Base-by-base conservation (phyloP, 106 monocot genomes). In the Xerophyta viscosa region DNA sequence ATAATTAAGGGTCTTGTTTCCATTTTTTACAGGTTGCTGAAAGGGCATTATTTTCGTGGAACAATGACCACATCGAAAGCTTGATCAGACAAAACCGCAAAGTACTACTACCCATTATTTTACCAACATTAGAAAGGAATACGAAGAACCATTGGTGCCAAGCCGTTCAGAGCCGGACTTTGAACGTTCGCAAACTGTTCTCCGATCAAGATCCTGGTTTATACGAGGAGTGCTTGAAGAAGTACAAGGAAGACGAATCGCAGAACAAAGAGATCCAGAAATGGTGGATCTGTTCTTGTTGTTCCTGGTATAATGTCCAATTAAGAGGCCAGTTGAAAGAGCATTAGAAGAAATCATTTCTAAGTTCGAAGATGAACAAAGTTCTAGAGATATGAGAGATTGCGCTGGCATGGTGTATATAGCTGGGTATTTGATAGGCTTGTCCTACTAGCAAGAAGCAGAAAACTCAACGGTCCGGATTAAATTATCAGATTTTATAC, bases 51-150 rank as follows among this genome's bases (percentile, higher is more conserved):
- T 71, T 71, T 39, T 58, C 65, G 25, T 71, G 71, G 71, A 65
- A 71, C 52, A 71, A 71, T 58, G 71, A 71, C 37, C 71, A 71
- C 51, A 52, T 71, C 10, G 71, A 71, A 27, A 50, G 25, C 27
- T 33, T 71, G 64, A 71, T 71, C 27, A 71, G 56, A 30, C 71
- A 71, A 26, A 65, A 71, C 48, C 42, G 48, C 12, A 58, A 64
- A 17, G 64, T 71, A 37, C 58, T 71, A 31, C 22, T 71, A n/a
- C 71, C 71, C 8, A 71, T 71, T 5, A 57, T 71, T 39, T 50
- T 71, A 48, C 63, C 71, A 2, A 46, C 63, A 31, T 29, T 71
- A 51, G 71, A 71, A 51, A 58, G 58, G 37, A 64, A 71, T 33
- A 71, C 58, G 15, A 64, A 29, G 58, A 58, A 41, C 52, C 71